These are phyloP conservation scores for Stenogyne calaminthoides DNA, from an alignment of 305 asterid genomes.

Conservation along the genomic window DNA sequence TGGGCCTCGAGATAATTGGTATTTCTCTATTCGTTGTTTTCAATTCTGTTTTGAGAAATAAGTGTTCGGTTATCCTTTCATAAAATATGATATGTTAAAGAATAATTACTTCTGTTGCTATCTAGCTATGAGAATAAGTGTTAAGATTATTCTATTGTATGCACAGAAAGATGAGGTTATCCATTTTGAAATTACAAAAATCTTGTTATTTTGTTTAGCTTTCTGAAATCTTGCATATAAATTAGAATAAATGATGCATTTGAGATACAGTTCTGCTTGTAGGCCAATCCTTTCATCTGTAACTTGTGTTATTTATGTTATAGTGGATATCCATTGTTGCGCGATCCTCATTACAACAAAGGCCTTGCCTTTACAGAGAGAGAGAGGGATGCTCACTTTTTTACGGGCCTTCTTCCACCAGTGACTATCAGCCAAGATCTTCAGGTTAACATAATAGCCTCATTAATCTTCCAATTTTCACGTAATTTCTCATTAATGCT, in stretches of 20 bases:
- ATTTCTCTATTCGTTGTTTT: constrained; percentile 2
- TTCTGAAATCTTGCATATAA: neutral
- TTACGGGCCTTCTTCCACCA: constrained; percentile 98
- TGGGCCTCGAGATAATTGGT: constrained; percentile 17
- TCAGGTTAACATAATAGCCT: constrained; percentile 57
- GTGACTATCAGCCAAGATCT: constrained; percentile 68
- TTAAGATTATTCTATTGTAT: neutral
- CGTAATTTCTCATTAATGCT: neutral
- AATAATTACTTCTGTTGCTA: neutral
- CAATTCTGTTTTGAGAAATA: neutral
- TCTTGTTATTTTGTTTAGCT: neutral
- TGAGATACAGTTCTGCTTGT: neutral
- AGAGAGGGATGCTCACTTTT: constrained; percentile 95
- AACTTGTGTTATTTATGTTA: constrained; percentile 23
- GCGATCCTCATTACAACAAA: constrained; percentile 95
- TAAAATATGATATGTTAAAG: neutral
- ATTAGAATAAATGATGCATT: neutral
- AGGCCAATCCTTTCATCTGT: constrained; percentile 3
- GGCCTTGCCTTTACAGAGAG: constrained; percentile 91
- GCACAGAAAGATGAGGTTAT: neutral
- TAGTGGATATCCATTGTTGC: constrained; percentile 98
- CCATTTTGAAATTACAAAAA: neutral
- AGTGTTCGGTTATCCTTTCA: neutral
- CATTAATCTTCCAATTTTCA: constrained; percentile 1
- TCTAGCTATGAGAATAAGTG: neutral